phyloP scores from a whole-genome alignment of 331 rosid genomes.

The Acacia concinna region DNA sequence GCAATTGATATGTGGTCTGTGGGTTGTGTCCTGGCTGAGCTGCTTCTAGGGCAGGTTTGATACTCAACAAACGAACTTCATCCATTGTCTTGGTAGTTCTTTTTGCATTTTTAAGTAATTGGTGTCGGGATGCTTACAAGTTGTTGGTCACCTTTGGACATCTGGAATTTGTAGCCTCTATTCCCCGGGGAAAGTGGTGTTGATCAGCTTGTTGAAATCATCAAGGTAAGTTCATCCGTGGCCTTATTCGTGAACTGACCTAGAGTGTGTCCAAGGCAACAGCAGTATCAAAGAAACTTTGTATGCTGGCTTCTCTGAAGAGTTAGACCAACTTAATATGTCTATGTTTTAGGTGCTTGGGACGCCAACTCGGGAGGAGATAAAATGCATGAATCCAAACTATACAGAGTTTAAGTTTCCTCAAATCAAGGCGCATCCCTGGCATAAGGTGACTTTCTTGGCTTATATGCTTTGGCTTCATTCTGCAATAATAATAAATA shows the following conservation, averaged over 20 bases:
- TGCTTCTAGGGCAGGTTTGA: conserved; percentile 68
- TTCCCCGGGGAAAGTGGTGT: conserved; percentile 74
- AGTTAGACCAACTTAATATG: background rate
- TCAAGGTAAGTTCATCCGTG: conserved; percentile 47
- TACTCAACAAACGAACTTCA: background rate
- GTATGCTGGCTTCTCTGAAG: background rate
- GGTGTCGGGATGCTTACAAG: background rate
- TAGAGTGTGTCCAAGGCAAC: background rate
- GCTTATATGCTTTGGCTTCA: background rate
- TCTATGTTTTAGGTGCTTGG: conserved; percentile 52
- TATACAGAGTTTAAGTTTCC: conserved; percentile 65
- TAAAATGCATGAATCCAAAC: conserved; percentile 71
- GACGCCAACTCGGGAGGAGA: conserved; percentile 74
- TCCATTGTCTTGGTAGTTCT: background rate
- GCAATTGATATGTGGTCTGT: conserved; percentile 78
- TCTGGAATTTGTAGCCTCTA: conserved; percentile 54
- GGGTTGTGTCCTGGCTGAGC: conserved; percentile 69
- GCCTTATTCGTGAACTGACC: background rate
- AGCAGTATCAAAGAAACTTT: background rate
- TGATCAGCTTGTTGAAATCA: conserved; percentile 75
- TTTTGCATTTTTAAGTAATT: background rate
- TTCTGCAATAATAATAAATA: background rate
- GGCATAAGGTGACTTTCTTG: conserved; percentile 58
- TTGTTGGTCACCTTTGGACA: conserved; percentile 15
- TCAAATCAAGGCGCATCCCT: conserved; percentile 28